Evolutionary conservation across 2,329 filamentous ascomycete species (phyloP).

Genomic region (Talaromyces piceae): DNA sequence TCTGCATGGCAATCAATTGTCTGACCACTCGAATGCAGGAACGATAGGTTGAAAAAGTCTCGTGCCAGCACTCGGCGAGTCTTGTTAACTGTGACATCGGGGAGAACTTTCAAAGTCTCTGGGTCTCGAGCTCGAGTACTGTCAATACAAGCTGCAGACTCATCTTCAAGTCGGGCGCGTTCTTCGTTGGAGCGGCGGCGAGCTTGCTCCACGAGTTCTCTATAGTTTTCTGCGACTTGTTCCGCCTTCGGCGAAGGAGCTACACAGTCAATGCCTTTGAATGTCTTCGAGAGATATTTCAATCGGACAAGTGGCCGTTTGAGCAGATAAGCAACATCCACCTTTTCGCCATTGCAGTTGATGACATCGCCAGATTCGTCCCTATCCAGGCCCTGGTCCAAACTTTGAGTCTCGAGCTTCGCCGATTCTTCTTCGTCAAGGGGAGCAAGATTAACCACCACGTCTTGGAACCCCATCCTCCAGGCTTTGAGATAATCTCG

Average conservation of each 20-base stretch:
- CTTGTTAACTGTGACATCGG: slow-evolving; percentile 65
- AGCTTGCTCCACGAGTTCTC: slow-evolving; percentile 66
- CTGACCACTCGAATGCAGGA: slow-evolving; percentile 84
- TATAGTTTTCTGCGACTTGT: slow-evolving; percentile 56
- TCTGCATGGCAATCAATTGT: slow-evolving; percentile 84
- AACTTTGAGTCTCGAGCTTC: slow-evolving; percentile 39
- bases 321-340: slow-evolving; percentile 88
- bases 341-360: slow-evolving; percentile 73
- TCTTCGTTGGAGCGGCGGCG: slow-evolving; percentile 68
- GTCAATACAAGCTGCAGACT: slow-evolving; percentile 79
- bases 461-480: slow-evolving; percentile 88
- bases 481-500: slow-evolving; percentile 78
- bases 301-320: slow-evolving; percentile 82
- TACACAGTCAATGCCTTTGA: slow-evolving; percentile 53
- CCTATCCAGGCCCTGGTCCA: slow-evolving; percentile 49
- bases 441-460: slow-evolving; percentile 86
- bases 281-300: slow-evolving; percentile 78
- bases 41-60: slow-evolving; percentile 78
- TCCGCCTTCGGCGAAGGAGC: slow-evolving; percentile 47
- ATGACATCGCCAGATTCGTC: slow-evolving; percentile 55
- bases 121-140: slow-evolving; percentile 72
- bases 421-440: slow-evolving; percentile 55
- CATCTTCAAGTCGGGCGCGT: slow-evolving; percentile 67
- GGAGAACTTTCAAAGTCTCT: slow-evolving; percentile 64
- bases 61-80: slow-evolving; percentile 77